Evolutionary conservation across 2,329 filamentous ascomycete genomes (phyloP).

Genomic region (Colletotrichum musicola): DNA sequence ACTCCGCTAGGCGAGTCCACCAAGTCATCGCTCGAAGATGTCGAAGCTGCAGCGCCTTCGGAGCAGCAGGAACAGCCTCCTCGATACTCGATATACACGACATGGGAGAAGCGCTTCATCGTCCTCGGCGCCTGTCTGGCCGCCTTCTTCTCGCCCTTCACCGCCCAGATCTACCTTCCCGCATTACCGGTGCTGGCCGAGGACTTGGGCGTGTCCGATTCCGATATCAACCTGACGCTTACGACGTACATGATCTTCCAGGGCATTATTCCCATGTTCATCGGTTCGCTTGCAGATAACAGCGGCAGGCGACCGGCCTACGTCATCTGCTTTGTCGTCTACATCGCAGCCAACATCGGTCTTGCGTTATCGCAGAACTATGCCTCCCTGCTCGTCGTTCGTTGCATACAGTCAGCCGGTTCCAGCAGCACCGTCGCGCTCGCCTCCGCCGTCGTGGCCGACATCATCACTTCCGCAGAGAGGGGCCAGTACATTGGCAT

Average conservation of each 20-base stretch:
- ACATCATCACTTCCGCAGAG: conserved; percentile 68
- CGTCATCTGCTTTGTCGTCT: conserved; percentile 50
- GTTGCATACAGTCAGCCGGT: conserved; percentile 67
- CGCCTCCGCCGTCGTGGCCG: conserved; percentile 73
- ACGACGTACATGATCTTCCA: conserved; percentile 72
- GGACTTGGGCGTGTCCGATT: conserved; percentile 58
- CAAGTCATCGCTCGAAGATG: conserved; percentile 19
- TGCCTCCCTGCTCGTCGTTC: conserved; percentile 67
- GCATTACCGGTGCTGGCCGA: conserved; percentile 62
- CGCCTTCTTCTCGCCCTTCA: conserved; percentile 61
- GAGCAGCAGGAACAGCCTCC: conserved; percentile 28
- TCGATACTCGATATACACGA: conserved; percentile 54
- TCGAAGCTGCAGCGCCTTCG: conserved; percentile 20
- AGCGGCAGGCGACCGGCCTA: conserved; percentile 55
- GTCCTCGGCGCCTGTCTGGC: conserved; percentile 54
- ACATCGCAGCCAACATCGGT: conserved; percentile 54
- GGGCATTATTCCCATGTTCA: conserved; percentile 67
- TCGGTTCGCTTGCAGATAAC: conserved; percentile 59
- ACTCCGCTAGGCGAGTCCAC: neutral
- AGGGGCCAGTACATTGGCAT: conserved; percentile 55
- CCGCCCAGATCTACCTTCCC: conserved; percentile 67
- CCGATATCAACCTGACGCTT: conserved; percentile 63
- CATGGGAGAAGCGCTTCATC: conserved; percentile 55
- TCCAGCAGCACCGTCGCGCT: conserved; percentile 72
- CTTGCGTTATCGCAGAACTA: conserved; percentile 65